A percentile compares a stretch with the other conserved stretches of the same genome.
Evolutionary conservation across 148 eudicot genomes (phyloP).

Genomic region (Cornus kousa): DNA sequence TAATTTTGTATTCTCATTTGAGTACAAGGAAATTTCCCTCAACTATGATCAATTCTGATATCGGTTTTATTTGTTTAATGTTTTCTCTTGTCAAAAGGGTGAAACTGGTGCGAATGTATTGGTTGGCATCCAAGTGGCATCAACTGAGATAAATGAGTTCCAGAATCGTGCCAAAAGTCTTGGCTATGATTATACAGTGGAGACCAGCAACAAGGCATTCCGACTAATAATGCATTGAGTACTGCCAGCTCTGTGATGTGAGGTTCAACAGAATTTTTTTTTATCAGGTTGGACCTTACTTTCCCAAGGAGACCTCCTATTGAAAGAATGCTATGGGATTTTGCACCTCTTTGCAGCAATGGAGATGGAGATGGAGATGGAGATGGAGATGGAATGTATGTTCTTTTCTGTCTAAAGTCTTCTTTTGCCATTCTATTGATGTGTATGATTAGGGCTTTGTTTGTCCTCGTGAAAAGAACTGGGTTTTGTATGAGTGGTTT

Average conservation of each 20-base stretch:
- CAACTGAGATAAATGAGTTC: constrained; percentile 56
- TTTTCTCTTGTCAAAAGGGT: constrained; percentile 46
- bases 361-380: neutral
- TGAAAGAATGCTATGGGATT: neutral
- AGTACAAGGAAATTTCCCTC: neutral
- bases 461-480: neutral
- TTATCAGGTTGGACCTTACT: neutral
- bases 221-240: constrained; percentile 62
- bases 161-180: constrained; percentile 52
- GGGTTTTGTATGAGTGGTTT: neutral
- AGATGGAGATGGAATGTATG: neutral
- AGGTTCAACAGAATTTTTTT: neutral
- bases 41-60: constrained; percentile 2
- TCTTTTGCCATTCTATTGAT: neutral
- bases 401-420: neutral
- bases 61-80: neutral
- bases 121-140: constrained; percentile 85
- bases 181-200: constrained; percentile 65
- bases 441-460: neutral
- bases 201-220: constrained; percentile 59
- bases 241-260: neutral
- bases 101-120: constrained; percentile 89
- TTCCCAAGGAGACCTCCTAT: neutral
- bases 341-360: neutral
- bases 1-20: constrained; percentile 8